These are phyloP conservation scores for Carpinus fangiana DNA, from an alignment of 306 rosid species.

Conservation along the genomic window DNA sequence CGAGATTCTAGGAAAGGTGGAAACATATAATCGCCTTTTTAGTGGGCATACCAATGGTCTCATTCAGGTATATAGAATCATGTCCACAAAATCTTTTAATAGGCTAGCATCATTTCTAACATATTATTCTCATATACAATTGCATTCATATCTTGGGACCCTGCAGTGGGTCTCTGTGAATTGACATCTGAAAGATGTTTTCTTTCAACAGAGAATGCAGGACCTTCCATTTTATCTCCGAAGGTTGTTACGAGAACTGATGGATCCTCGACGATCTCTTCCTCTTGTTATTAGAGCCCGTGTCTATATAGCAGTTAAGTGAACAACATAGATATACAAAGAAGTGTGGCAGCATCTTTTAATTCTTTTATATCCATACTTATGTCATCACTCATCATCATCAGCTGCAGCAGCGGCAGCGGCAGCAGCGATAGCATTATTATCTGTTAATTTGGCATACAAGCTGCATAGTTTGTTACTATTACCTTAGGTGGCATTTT, in stretches of 20 bases:
- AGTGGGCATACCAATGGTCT: slow-evolving; percentile 44
- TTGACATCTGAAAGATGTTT: slow-evolving; percentile 16
- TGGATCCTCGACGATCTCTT: slow-evolving; percentile 74
- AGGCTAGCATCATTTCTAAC: not conserved
- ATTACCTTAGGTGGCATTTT: not conserved
- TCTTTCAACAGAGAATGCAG: slow-evolving; percentile 51
- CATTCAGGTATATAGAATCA: slow-evolving; percentile 47
- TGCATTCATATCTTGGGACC: not conserved
- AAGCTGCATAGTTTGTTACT: not conserved
- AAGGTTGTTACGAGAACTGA: slow-evolving; percentile 65
- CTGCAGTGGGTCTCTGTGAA: not conserved
- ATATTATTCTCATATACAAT: not conserved
- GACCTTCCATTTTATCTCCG: slow-evolving; percentile 85
- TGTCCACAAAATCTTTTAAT: not conserved
- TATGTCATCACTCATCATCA: not conserved
- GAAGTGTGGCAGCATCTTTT: slow-evolving; percentile 1
- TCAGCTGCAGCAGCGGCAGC: too few relatives aligned
- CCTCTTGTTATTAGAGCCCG: slow-evolving; percentile 84
- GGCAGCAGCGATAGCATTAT: not conserved
- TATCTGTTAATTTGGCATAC: not conserved
- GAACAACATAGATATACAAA: slow-evolving; percentile 3
- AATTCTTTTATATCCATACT: not conserved
- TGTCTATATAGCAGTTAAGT: slow-evolving; percentile 65
- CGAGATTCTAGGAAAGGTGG: slow-evolving; percentile 43
- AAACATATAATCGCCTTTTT: slow-evolving; percentile 61